Percentiles rank a stretch among this genome's conserved stretches.
Evolutionary conservation across 495 filamentous ascomycete genomes (phyloP).

Genomic region (Letharia columbiana): DNA sequence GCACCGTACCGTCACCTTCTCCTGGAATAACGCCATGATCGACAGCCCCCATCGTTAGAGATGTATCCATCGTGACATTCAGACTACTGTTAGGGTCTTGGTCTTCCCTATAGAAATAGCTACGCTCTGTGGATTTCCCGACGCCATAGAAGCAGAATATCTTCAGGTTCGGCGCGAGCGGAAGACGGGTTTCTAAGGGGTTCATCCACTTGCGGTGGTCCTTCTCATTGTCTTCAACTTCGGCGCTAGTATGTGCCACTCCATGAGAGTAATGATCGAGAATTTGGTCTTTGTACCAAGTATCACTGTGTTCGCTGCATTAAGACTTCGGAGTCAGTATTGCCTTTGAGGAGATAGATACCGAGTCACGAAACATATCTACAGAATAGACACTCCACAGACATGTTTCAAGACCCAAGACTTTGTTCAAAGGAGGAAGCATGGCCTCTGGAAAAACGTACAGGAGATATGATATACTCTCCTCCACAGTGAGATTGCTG

Average conservation of each 20-base stretch:
- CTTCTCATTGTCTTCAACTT: conserved; percentile 81
- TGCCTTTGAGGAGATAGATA: background rate
- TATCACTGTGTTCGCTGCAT: conserved; percentile 51
- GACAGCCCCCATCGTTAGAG: conserved; percentile 50
- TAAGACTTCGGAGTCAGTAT: background rate
- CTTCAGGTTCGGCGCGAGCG: conserved; percentile 82
- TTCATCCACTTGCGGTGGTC: conserved; percentile 87
- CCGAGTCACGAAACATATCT: background rate
- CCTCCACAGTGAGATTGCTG: conserved; percentile 69
- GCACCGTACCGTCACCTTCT: conserved; percentile 93
- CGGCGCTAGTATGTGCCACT: conserved; percentile 67
- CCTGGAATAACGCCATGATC: conserved; percentile 89
- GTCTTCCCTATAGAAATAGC: conserved; percentile 82
- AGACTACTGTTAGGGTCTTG: conserved; percentile 53
- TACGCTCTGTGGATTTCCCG: conserved; percentile 81
- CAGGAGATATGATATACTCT: conserved; percentile 69
- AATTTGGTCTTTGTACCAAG: conserved; percentile 75
- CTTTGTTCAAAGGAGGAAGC: background rate
- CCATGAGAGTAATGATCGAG: conserved; percentile 74
- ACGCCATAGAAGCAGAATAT: conserved; percentile 97
- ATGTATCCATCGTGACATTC: conserved; percentile 87
- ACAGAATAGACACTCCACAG: background rate
- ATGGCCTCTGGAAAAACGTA: background rate
- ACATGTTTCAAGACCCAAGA: background rate
- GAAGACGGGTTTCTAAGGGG: conserved; percentile 82